Percentiles rank a stretch among this genome's conserved stretches.
Conservation (phyloP, 192 early-diverging fungal species). For the Coemansia sp. region DNA sequence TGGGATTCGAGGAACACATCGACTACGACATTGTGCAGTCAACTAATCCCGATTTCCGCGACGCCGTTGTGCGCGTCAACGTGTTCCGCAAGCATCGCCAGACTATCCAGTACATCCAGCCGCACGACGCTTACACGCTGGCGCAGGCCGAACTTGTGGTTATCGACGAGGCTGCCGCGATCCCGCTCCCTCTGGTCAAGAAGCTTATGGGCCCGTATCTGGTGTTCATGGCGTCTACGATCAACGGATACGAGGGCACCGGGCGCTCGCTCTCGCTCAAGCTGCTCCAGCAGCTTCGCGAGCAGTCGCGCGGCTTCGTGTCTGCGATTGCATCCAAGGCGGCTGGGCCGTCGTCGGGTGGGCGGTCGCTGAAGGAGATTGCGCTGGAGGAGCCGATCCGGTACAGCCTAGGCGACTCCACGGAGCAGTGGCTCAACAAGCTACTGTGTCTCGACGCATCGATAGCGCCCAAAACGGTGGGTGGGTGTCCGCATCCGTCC, state of each 20-base stretch:
- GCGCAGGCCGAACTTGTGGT: conserved; percentile 97
- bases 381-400: conserved; percentile 94
- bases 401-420: conserved; percentile 81
- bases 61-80: conserved; percentile 94
- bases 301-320: conserved; percentile 78
- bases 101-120: conserved; percentile 98
- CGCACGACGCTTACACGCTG: conserved; percentile 88
- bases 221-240: conserved; percentile 98
- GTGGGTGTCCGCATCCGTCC: conserved; percentile 90
- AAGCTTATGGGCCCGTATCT: conserved; percentile 92
- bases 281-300: conserved; percentile 91
- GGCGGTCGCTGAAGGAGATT: conserved; percentile 85
- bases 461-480: conserved; percentile 64
- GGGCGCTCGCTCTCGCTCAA: conserved; percentile 96
- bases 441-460: conserved; percentile 93
- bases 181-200: conserved; percentile 91
- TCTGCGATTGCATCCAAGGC: conserved; percentile 44
- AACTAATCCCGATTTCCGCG: conserved; percentile 93
- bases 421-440: conserved; percentile 95
- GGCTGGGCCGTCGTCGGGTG: conserved; percentile 46
- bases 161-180: conserved; percentile 98
- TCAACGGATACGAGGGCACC: conserved; percentile 99
- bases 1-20: conserved; percentile 97
- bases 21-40: conserved; percentile 99
- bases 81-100: conserved; percentile 95